Conservation (phyloP, 345 rosid genomes). For the Lepidium didymum region DNA sequence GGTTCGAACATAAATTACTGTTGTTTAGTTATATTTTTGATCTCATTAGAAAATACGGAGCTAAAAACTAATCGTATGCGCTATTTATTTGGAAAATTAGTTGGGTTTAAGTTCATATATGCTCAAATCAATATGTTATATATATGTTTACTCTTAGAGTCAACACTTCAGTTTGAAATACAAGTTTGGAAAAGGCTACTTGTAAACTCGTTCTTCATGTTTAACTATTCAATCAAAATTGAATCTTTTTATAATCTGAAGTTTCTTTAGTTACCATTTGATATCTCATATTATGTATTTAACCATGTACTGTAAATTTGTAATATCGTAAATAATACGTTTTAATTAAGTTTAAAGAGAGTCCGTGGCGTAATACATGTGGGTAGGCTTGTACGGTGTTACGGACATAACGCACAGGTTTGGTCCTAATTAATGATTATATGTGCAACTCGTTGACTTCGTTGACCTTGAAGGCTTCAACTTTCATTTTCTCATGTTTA, state of each 20-base stretch:
- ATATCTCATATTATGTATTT: neutral
- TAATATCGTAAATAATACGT: neutral
- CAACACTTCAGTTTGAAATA: no score
- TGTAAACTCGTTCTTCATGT: no score
- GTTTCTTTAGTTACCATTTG: neutral
- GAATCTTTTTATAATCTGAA: neutral
- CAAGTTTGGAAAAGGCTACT: no score
- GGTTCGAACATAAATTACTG: no score
- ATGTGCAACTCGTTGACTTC: slow-evolving; percentile 9
- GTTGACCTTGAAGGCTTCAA: neutral
- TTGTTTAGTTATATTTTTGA: no score
- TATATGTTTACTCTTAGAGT: no score
- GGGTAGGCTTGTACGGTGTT: neutral
- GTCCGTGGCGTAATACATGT: slow-evolving; percentile 1
- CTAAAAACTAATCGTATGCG: no score
- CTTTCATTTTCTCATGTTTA: neutral
- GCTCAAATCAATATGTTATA: no score
- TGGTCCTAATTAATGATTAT: neutral
- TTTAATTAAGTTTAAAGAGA: neutral
- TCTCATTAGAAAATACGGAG: no score
- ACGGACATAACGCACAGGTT: neutral
- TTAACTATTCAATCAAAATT: no score
- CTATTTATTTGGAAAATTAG: no score
- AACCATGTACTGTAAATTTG: neutral
- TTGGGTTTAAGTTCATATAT: no score